These are phyloP conservation scores for Agroathelia rolfsii DNA, from an alignment of 1,284 basidiomycete species.

Conservation along the genomic window DNA sequence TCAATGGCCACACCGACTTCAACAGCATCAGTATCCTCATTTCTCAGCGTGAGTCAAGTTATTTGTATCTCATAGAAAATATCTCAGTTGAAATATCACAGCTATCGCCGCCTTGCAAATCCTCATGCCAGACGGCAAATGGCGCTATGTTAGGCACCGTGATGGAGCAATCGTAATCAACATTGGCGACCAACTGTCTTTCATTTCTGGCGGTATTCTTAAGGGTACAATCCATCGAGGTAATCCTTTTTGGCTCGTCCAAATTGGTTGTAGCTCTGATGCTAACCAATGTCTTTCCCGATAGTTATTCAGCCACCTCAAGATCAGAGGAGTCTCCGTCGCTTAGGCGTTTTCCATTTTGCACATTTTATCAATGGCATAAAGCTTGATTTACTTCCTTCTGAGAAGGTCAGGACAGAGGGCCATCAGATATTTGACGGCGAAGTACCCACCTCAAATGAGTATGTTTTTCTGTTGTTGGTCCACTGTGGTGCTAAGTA, in stretches of 20 bases:
- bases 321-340: conserved; percentile 30
- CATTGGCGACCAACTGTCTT: conserved; percentile 33
- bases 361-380: conserved; percentile 23
- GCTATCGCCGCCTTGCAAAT: conserved; percentile 38
- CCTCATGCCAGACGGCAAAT: conserved; percentile 33
- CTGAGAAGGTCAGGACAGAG: conserved; percentile 21
- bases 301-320: conserved; percentile 30
- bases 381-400: conserved; percentile 20
- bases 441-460: conserved; percentile 20
- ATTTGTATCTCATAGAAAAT: no score
- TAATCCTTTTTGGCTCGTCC: conserved; percentile 6
- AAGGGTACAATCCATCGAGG: conserved; percentile 36
- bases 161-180: conserved; percentile 33
- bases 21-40: conserved; percentile 30
- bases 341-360: conserved; percentile 36
- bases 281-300: conserved; percentile 1
- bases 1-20: conserved; percentile 34
- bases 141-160: conserved; percentile 35
- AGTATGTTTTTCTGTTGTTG: conserved; percentile 19
- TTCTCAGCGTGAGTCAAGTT: neutral
- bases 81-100: conserved; percentile 24
- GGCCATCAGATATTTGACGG: conserved; percentile 22
- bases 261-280: no score
- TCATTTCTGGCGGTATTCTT: conserved; percentile 32
- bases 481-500: conserved; percentile 1